These are phyloP conservation scores for Chloropicon primus DNA, from an alignment of 139 green algal species.

Conservation along the genomic window DNA sequence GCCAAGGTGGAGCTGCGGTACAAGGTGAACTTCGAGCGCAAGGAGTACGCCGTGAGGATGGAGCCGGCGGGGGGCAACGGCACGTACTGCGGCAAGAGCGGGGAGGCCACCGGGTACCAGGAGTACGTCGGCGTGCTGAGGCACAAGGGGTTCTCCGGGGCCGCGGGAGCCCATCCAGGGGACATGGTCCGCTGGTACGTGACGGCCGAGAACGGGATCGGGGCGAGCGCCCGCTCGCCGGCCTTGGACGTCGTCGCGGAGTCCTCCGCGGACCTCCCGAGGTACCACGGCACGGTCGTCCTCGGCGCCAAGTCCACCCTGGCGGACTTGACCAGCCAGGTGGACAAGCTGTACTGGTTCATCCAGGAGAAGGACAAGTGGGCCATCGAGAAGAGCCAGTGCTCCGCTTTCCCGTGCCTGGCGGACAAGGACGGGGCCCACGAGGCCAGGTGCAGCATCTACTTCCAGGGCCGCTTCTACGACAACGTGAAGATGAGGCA, in stretches of 20 bases:
- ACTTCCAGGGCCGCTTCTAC: constrained; percentile 42
- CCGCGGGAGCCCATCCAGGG: not conserved
- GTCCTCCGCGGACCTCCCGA: not conserved
- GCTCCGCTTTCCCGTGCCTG: constrained; percentile 21
- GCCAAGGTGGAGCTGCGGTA: no score
- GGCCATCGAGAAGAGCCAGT: not conserved
- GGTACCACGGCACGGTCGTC: constrained; percentile 3
- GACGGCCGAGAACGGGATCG: not conserved
- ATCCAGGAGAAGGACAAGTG: not conserved
- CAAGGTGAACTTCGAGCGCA: not conserved
- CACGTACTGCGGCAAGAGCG: not conserved
- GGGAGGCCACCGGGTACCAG: no score
- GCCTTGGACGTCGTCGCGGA: not conserved
- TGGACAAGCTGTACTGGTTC: not conserved
- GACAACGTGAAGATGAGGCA: constrained; percentile 34
- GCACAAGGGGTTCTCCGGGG: no score
- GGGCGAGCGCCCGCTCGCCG: not conserved
- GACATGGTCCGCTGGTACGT: not conserved
- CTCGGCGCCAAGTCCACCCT: not conserved
- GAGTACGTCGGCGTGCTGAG: not conserved
- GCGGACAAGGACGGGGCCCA: constrained; percentile 14
- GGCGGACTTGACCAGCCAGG: not conserved
- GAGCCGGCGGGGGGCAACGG: not conserved
- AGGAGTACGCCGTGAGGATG: not conserved
- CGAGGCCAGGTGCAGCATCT: constrained; percentile 12